Conservation (phyloP, 2,329 filamentous ascomycete species). For the Xylaria sp. region DNA sequence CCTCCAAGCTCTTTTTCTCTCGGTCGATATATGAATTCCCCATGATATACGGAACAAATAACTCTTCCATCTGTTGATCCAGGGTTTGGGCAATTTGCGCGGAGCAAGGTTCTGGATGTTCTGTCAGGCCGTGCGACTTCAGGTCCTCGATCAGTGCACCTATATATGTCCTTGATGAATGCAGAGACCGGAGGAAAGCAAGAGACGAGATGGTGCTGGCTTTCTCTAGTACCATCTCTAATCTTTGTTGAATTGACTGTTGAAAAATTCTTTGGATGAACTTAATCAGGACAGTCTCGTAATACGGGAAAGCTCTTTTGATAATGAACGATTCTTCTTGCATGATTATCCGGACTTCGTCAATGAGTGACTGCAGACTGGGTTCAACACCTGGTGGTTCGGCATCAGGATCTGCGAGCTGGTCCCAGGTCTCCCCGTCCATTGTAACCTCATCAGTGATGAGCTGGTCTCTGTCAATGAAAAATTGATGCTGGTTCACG, state of each 20-base stretch:
- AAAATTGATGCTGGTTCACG: slow-evolving; percentile 99
- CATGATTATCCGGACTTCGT: slow-evolving; percentile 94
- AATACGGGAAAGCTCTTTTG: slow-evolving; percentile 94
- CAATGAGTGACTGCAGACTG: slow-evolving; percentile 88
- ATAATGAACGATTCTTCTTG: slow-evolving; percentile 98
- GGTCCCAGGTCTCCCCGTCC: slow-evolving; percentile 86
- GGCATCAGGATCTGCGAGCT: slow-evolving; percentile 91
- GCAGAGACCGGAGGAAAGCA: slow-evolving; percentile 89
- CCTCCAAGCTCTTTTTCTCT: slow-evolving; percentile 76
- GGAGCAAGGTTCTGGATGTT: slow-evolving; percentile 91
- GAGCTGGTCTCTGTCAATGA: slow-evolving; percentile 94
- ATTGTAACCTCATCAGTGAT: slow-evolving; percentile 85
- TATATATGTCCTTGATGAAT: slow-evolving; percentile 91
- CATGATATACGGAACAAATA: slow-evolving; percentile 77
- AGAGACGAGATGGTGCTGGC: slow-evolving; percentile 91
- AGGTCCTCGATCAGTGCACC: slow-evolving; percentile 88
- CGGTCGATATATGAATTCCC: slow-evolving; percentile 77
- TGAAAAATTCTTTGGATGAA: slow-evolving; percentile 97
- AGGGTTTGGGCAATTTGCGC: slow-evolving; percentile 82
- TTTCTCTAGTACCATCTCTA: slow-evolving; percentile 96
- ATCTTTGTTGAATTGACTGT: slow-evolving; percentile 94
- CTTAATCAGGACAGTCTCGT: slow-evolving; percentile 90
- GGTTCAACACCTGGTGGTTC: slow-evolving; percentile 92
- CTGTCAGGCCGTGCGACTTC: slow-evolving; percentile 92
- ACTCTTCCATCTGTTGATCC: slow-evolving; percentile 79